Conservation (phyloP, 371 early-diverging fungal species). For the Apophysomyces variabilis region DNA sequence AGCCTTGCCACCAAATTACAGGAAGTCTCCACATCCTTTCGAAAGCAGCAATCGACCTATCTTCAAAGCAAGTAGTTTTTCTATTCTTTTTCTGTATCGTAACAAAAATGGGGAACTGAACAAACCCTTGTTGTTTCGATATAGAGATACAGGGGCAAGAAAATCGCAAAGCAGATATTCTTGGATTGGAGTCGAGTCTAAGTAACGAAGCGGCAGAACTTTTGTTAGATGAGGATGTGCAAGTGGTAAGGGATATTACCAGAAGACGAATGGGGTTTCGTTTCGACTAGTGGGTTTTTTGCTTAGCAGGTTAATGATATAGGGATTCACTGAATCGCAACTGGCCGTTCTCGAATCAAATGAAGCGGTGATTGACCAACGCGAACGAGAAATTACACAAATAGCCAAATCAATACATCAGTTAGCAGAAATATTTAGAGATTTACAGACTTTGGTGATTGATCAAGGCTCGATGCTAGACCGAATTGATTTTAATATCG, state of each 20-base stretch:
- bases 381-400: conserved; percentile 91
- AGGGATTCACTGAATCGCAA: conserved; percentile 90
- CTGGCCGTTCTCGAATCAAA: conserved; percentile 73
- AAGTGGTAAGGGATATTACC: conserved; percentile 32
- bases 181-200: conserved; percentile 43
- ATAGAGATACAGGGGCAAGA: conserved; percentile 54
- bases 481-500: conserved; percentile 97
- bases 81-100: neutral
- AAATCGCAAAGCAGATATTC: conserved; percentile 48
- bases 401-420: conserved; percentile 92
- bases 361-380: conserved; percentile 73
- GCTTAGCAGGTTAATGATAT: neutral
- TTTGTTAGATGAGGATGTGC: conserved; percentile 52
- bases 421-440: conserved; percentile 90
- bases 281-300: neutral
- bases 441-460: conserved; percentile 92
- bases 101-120: too few species aligned
- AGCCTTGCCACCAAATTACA: conserved; percentile 90
- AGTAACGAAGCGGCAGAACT: conserved; percentile 53
- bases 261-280: neutral
- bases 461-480: conserved; percentile 97
- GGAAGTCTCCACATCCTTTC: conserved; percentile 78
- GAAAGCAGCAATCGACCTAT: conserved; percentile 87
- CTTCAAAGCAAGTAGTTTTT: conserved; percentile 70
- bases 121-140: neutral